Conservation (phyloP, 2,329 filamentous ascomycete species). For the Ophiostoma quercus region DNA sequence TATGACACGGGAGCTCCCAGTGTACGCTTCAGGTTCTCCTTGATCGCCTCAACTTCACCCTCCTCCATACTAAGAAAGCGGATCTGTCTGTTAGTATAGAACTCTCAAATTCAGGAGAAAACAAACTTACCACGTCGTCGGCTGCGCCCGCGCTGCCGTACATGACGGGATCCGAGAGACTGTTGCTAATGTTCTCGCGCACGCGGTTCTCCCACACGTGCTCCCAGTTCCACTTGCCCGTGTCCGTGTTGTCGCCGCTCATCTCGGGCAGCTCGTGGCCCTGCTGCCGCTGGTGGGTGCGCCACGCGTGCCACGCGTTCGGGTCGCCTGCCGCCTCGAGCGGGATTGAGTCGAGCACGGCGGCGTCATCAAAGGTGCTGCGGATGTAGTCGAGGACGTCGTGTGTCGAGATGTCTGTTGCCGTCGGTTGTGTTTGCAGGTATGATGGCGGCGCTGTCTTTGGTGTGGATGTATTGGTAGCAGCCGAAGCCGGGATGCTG, state of each 20-base stretch:
- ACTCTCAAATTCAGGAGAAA: neutral
- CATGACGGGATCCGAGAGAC: constrained; percentile 71
- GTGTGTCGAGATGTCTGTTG: constrained; percentile 51
- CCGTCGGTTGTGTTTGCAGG: constrained; percentile 37
- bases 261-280: neutral
- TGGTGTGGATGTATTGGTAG: constrained; percentile 21
- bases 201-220: constrained; percentile 93
- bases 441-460: constrained; percentile 34
- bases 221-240: constrained; percentile 95
- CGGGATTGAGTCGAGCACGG: constrained; percentile 71
- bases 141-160: constrained; percentile 59
- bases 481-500: constrained; percentile 23
- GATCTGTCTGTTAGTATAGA: constrained; percentile 45
- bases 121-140: constrained; percentile 65
- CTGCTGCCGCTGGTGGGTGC: constrained; percentile 55
- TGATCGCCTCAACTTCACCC: constrained; percentile 52
- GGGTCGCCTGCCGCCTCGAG: constrained; percentile 80
- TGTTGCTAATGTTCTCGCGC: constrained; percentile 68
- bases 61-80: constrained; percentile 62
- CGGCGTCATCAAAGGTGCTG: constrained; percentile 72
- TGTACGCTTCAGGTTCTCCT: constrained; percentile 53
- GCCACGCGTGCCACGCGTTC: constrained; percentile 92
- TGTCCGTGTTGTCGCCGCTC: neutral
- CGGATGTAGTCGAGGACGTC: constrained; percentile 76
- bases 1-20: constrained; percentile 32